Evolutionary conservation across 2,329 filamentous ascomycete genomes (phyloP), one percentile per base, ranked within the genome.

Genomic region (Fusarium bactridioides): DNA sequence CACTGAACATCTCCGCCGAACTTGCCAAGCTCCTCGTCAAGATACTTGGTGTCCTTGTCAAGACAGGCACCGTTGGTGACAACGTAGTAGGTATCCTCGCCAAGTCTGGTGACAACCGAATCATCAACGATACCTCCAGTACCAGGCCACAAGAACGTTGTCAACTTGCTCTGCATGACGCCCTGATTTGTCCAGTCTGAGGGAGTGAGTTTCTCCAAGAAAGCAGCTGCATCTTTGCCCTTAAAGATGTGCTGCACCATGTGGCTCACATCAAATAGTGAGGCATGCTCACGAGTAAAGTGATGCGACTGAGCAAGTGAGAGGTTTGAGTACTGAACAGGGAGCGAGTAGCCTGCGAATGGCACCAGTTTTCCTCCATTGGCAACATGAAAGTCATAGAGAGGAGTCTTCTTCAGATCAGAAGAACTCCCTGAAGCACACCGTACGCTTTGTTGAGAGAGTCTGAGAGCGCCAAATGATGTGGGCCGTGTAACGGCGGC

Each of bases 71-170:
- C 96, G 81, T 99, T 99, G 72, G 95, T 97, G 69, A 99, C 96
- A 64, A 98, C 91, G 83, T 98, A 97, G 85, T 95, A 98, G 60
- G 88, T 83, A 65, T 94, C 89, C 61, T 88, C 86, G 31, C 86
- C 88, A n/a, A 97, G 86, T 69, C 92, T 89, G 10, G 95, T 97
- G 78, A 99, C 91, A 76, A 99, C 92, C 9, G 93, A 94, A 83
- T 99, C 96, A 80, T 99, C 96, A 54, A 97, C 91, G 75, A 99
- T 98, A 55, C 96, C 96, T 45, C 96, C 96, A 1, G 91, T 95
- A 18, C 85, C 86, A 10, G 92, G 90, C 82, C 93, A 92, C 44
- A 99, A 86, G 37, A 99, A 87, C 6, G 92, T 91, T n/a, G 93
- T 97, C 43, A 99, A 88, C 19, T 93, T 95, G 75, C 93, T 94